A percentile compares a stretch with the other conserved stretches of the same genome.
These are phyloP conservation scores for Aegilops umbellulata DNA, from an alignment of 176 grass and related monocot genomes.

Conservation along the genomic window DNA sequence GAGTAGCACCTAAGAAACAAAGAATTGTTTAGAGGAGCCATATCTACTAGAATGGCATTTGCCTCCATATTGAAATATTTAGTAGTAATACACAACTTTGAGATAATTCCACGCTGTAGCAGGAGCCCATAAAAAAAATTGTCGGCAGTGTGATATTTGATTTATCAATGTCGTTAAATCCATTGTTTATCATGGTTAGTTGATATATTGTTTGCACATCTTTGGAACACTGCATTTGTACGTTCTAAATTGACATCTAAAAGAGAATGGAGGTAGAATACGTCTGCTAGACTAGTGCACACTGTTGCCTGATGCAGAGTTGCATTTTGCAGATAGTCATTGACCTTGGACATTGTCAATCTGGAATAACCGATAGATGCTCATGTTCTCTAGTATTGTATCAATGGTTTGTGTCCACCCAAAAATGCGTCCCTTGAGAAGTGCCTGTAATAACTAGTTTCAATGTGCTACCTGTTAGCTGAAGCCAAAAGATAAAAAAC, in stretches of 20 bases:
- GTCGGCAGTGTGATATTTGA: not conserved
- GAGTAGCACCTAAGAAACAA: not conserved
- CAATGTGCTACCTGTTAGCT: not conserved
- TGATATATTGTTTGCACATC: constrained; percentile 1
- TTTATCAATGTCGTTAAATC: not conserved
- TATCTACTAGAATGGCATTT: too few relatives aligned
- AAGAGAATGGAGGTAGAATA: not conserved
- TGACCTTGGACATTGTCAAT: not conserved
- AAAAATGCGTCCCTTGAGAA: not conserved
- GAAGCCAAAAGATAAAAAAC: not conserved
- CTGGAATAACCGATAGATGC: not conserved
- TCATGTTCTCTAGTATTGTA: too few relatives aligned
- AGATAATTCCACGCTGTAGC: not conserved
- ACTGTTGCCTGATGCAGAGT: not conserved
- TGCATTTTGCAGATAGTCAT: not conserved
- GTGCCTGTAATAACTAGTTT: not conserved
- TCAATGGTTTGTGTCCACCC: not conserved
- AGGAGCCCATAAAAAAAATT: not conserved
- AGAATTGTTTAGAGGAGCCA: not conserved
- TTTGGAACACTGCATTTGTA: not conserved
- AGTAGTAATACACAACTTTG: not conserved
- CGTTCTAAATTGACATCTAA: not conserved
- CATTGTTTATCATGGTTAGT: not conserved
- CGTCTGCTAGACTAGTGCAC: not conserved
- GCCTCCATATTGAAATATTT: not conserved